These are phyloP conservation scores for Pelargonium nanum DNA, from an alignment of 345 rosid species.

Conservation along the genomic window DNA sequence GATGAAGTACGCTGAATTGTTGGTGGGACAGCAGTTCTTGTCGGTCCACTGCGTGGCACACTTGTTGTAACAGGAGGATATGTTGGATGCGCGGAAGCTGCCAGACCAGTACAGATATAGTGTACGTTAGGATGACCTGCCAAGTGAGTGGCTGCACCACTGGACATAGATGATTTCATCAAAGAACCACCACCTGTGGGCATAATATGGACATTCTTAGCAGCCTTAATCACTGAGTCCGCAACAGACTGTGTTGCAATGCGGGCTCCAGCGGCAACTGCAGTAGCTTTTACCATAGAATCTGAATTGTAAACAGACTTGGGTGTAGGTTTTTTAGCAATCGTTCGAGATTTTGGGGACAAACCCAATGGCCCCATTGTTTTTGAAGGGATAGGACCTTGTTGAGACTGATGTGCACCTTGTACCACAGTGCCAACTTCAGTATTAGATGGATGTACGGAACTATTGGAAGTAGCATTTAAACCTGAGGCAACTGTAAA, in stretches of 20 bases:
- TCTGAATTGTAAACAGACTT: constrained; percentile 35
- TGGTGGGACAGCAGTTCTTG: constrained; percentile 24
- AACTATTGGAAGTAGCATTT: not conserved
- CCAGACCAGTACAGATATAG: constrained; percentile 13
- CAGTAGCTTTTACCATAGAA: constrained; percentile 58
- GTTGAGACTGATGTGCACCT: constrained; percentile 17
- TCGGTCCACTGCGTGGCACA: constrained; percentile 16
- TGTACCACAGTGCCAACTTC: not conserved
- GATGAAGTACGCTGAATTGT: constrained; percentile 21
- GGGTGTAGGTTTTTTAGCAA: constrained; percentile 22
- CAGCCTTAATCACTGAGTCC: constrained; percentile 43
- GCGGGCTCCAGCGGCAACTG: constrained; percentile 75
- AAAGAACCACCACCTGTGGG: constrained; percentile 35
- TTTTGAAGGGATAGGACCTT: constrained; percentile 18
- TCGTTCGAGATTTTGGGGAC: constrained; percentile 32
- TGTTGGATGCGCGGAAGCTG: constrained; percentile 21
- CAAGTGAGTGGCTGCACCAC: constrained; percentile 21
- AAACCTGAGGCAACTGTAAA: not conserved
- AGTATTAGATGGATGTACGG: not conserved
- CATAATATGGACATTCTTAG: constrained; percentile 43
- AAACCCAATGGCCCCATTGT: constrained; percentile 19
- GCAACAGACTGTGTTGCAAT: constrained; percentile 47
- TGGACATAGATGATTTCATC: constrained; percentile 26
- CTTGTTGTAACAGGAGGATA: constrained; percentile 20
- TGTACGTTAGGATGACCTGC: constrained; percentile 28